Conservation (phyloP, 768 basidiomycete genomes). For the Trichaptum fuscoviolaceum region DNA sequence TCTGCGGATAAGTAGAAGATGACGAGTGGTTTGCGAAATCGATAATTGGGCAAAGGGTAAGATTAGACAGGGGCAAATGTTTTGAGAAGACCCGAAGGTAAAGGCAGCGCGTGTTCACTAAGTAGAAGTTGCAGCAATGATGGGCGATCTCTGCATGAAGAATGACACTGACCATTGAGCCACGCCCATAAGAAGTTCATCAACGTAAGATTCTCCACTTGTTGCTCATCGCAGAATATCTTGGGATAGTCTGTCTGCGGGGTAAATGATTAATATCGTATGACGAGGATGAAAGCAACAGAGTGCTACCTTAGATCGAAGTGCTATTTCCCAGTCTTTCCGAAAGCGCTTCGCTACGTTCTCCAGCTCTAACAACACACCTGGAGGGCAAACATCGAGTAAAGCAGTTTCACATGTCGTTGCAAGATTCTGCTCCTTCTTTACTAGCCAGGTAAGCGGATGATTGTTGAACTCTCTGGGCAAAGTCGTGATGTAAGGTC, state of each 20-base stretch:
- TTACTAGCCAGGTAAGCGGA: constrained; percentile 73
- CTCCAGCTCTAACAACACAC: constrained; percentile 35
- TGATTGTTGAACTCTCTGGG: constrained; percentile 71
- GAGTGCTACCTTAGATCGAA: constrained; percentile 45
- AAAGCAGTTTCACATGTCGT: constrained; percentile 23
- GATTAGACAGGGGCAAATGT: constrained; percentile 60
- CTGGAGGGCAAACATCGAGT: constrained; percentile 44
- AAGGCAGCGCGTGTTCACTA: constrained; percentile 91
- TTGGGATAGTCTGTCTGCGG: background rate
- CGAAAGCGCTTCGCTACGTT: constrained; percentile 43
- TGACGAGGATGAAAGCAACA: background rate
- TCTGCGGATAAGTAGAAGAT: constrained; percentile 33
- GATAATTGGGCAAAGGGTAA: constrained; percentile 83
- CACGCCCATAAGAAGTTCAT: constrained; percentile 80
- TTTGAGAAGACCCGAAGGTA: constrained; percentile 54
- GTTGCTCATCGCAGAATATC: background rate
- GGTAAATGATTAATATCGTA: background rate
- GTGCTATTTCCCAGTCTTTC: constrained; percentile 53
- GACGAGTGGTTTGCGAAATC: constrained; percentile 85
- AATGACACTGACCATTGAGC: constrained; percentile 65
- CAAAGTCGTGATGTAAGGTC: constrained; percentile 75
- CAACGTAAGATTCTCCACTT: constrained; percentile 14
- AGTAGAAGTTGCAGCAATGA: constrained; percentile 11
- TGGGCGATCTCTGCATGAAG: constrained; percentile 6
- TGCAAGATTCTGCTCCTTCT: constrained; percentile 16